Conservation (phyloP, 2,329 filamentous ascomycete species). For the Botrytis porri region DNA sequence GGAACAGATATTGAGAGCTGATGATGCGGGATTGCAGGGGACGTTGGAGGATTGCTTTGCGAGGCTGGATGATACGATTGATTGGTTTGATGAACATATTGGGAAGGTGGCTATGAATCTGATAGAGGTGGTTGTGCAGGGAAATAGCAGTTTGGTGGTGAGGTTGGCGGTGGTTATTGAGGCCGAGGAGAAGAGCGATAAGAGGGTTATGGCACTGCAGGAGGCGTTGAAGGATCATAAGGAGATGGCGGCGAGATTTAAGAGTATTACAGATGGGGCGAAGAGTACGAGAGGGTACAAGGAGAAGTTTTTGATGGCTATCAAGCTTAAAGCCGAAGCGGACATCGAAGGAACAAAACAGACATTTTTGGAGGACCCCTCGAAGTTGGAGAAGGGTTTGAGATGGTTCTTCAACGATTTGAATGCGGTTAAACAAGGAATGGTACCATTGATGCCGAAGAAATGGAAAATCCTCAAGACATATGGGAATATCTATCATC, state of each 20-base stretch:
- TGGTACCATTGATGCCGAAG: conserved; percentile 87
- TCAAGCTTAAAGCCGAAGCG: conserved; percentile 58
- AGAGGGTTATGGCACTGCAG: conserved; percentile 83
- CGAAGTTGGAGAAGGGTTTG: conserved; percentile 79
- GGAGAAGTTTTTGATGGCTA: conserved; percentile 80
- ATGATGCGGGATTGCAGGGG: conserved; percentile 69
- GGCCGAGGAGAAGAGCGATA: conserved; percentile 94
- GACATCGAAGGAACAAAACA: conserved; percentile 61
- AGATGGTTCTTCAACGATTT: conserved; percentile 99
- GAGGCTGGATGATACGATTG: conserved; percentile 79
- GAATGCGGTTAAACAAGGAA: conserved; percentile 89
- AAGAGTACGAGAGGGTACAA: conserved; percentile 95
- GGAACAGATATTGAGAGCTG: conserved; percentile 83
- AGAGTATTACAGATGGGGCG: conserved; percentile 90
- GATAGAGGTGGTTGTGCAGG: conserved; percentile 79
- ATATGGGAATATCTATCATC: conserved; percentile 88
- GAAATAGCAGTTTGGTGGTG: conserved; percentile 87
- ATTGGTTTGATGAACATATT: conserved; percentile 95
- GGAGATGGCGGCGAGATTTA: conserved; percentile 88
- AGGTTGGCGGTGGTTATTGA: conserved; percentile 89
- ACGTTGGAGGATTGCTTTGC: conserved; percentile 90
- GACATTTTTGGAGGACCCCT: conserved; percentile 79
- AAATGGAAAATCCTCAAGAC: conserved; percentile 95
- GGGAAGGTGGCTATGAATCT: conserved; percentile 85
- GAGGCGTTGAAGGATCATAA: conserved; percentile 95